These are phyloP conservation scores for Ichthyophthirius multifiliis DNA, from an alignment of 169 alveolate species.

Conservation along the genomic window DNA sequence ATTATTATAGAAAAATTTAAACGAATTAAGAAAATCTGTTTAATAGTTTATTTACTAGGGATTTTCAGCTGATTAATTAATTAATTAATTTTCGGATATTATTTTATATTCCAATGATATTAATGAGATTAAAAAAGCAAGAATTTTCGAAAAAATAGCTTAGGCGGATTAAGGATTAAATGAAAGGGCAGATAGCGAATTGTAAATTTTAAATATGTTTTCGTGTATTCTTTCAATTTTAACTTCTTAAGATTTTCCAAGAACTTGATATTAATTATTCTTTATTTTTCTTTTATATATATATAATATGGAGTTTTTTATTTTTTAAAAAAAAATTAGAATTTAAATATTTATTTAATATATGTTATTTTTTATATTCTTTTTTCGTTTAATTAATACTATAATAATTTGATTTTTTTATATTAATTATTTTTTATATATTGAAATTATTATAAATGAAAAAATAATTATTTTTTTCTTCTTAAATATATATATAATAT, in stretches of 20 bases:
- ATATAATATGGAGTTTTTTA: too few species aligned
- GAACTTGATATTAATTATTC: too few species aligned
- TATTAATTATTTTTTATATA: too few species aligned
- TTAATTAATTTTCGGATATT: slow-evolving; percentile 32
- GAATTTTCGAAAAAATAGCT: slow-evolving; percentile 56
- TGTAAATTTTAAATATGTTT: slow-evolving; percentile 32
- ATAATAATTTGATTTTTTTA: too few species aligned
- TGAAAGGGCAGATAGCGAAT: slow-evolving; percentile 61
- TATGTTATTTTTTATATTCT: too few species aligned
- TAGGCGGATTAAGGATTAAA: slow-evolving; percentile 44
- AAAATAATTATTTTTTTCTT: too few species aligned
- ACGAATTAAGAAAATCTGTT: slow-evolving; percentile 12
- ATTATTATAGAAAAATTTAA: background rate
- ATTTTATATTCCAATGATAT: slow-evolving; percentile 24
- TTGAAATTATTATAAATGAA: too few species aligned
- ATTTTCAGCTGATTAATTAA: slow-evolving; percentile 42
- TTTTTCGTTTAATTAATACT: too few species aligned
- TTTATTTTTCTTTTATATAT: too few species aligned
- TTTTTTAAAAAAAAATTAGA: too few species aligned
- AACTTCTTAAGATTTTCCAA: background rate
- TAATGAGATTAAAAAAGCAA: slow-evolving; percentile 56
- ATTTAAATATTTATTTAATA: too few species aligned
- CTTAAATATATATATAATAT: too few species aligned
- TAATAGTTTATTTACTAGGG: slow-evolving; percentile 51
- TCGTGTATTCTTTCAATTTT: background rate